A percentile compares a stretch with the other conserved stretches of the same genome.
Evolutionary conservation across 352 stramenopile species (phyloP).

Genomic region (Elongisporangium prolatum): DNA sequence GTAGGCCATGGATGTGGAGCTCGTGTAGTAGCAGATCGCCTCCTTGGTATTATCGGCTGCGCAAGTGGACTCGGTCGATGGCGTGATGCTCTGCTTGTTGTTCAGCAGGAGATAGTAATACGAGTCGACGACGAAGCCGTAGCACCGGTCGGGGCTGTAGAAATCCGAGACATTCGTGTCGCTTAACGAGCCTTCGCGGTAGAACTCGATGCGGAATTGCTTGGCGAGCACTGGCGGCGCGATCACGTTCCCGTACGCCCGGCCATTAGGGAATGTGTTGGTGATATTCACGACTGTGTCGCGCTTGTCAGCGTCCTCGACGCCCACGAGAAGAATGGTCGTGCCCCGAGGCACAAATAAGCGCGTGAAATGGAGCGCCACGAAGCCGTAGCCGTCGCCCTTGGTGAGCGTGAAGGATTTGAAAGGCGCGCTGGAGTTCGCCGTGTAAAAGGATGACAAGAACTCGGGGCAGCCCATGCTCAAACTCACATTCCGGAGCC

Average conservation of each 20-base stretch:
- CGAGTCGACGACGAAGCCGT: slow-evolving; percentile 47
- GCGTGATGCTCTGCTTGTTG: slow-evolving; percentile 27
- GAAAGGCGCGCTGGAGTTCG: slow-evolving; percentile 27
- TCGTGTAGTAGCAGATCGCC: slow-evolving; percentile 45
- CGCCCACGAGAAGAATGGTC: slow-evolving; percentile 36
- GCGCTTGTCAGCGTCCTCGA: slow-evolving; percentile 32
- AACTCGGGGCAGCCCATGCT: slow-evolving; percentile 52
- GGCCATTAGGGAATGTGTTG: slow-evolving; percentile 20
- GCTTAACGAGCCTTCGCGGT: slow-evolving; percentile 14
- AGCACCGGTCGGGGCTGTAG: slow-evolving; percentile 29
- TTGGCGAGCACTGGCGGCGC: slow-evolving; percentile 35
- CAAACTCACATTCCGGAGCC: slow-evolving; percentile 15
- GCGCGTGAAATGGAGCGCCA: slow-evolving; percentile 42
- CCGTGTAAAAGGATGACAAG: slow-evolving; percentile 31
- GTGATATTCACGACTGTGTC: slow-evolving; percentile 43
- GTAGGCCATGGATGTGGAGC: slow-evolving; percentile 22
- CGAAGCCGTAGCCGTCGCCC: slow-evolving; percentile 41
- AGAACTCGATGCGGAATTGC: slow-evolving; percentile 55
- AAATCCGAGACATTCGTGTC: neutral
- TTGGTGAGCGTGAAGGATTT: slow-evolving; percentile 49
- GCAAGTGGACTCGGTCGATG: slow-evolving; percentile 44
- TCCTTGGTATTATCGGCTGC: slow-evolving; percentile 56
- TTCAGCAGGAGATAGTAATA: slow-evolving; percentile 46
- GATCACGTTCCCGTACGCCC: slow-evolving; percentile 18
- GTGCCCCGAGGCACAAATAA: slow-evolving; percentile 36